Conservation (phyloP, 129 eudicot genomes). For the Flaveria ramosissima region DNA sequence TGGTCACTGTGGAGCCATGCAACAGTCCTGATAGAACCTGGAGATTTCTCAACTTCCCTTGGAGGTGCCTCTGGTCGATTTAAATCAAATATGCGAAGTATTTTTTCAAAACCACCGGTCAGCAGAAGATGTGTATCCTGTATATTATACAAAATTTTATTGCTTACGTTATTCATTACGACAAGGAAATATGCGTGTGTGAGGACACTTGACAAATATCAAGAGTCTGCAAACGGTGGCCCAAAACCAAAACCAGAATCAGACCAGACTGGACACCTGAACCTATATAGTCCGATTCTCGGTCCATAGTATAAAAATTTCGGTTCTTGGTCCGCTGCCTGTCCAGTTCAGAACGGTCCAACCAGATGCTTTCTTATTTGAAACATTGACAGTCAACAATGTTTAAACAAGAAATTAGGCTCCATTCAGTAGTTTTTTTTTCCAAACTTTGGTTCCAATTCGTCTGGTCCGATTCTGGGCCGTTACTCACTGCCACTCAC, state of each 20-base stretch:
- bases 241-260: neutral
- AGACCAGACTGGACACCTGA: neutral
- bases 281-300: neutral
- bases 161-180: constrained; percentile 8
- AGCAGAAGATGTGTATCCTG: constrained; percentile 71
- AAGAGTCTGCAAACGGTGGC: neutral
- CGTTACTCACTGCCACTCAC: neutral
- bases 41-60: constrained; percentile 72
- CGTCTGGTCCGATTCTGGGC: neutral
- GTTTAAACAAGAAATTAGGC: neutral
- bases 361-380: neutral
- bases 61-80: constrained; percentile 88
- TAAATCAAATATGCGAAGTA: constrained; percentile 69
- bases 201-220: neutral
- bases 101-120: constrained; percentile 82
- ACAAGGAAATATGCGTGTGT: neutral
- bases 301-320: neutral
- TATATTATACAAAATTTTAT: constrained; percentile 10
- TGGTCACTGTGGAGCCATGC: constrained; percentile 92
- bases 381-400: neutral
- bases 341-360: neutral
- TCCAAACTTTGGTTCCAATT: neutral
- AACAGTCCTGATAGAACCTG: constrained; percentile 69
- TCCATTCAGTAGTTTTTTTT: neutral
- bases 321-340: neutral